Evolutionary conservation across 352 stramenopile genomes (phyloP), one percentile per base, ranked within the genome.

Genomic region (Aphanomyces stellatus): DNA sequence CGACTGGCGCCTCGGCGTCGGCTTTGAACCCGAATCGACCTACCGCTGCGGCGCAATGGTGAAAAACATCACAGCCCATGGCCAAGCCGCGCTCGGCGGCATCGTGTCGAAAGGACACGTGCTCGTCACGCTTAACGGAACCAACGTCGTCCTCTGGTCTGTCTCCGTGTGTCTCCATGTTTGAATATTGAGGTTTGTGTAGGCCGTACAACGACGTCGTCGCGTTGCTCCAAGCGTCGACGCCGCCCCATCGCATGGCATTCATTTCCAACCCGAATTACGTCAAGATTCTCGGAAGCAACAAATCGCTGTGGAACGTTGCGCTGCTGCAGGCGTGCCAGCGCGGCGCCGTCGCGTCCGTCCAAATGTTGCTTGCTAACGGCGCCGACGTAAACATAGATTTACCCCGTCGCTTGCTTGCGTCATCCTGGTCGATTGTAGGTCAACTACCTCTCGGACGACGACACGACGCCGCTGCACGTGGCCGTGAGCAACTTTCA

Each of bases 251-350:
- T 74, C 77, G 85, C 33, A 69, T 95, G 30, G 85, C 84, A 5
- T 95, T 95, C 59, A 95, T 95, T 42, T 85, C 84, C n/a, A 79
- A 75, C 30, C 80, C 67, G 63, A 91, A 81, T 69, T 95, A 95
- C 67, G 92, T 92, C 72, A 92, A 92, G 60, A 95, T 95, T 63
- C 62, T 95, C 53, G 90, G 84, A 22, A 81, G 80, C 0, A 93
- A 90, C 72, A 95, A 95, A 69, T 88, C 87, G 35, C 53, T 95
- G 13, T 95, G 87, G 87, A 95, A 95, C 53, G 87, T 95, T 11
- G 87, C 87, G n/a, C 72, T 95, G 19, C 86, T 91, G 51, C 82
- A 95, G 69, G 87, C 87, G 0, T 95, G 87, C 25, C 87, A 95
- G 62, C 84, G 84, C 7, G 87, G 87, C 49, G 85, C 91, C 59